Conservation (phyloP, 768 basidiomycete genomes). For the Amanita jacksonii region DNA sequence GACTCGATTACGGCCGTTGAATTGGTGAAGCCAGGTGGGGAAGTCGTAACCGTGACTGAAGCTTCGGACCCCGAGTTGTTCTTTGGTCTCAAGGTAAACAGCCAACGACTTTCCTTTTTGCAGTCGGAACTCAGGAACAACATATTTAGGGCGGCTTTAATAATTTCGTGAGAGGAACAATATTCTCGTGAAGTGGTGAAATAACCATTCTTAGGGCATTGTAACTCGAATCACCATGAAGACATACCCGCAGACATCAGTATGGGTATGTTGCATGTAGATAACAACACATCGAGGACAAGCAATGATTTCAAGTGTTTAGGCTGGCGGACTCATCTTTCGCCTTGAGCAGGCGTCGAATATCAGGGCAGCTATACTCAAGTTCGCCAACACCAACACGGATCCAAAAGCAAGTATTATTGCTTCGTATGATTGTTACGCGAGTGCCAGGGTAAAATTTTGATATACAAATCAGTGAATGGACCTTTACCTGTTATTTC, state of each 20-base stretch:
- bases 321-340: slow-evolving; percentile 31
- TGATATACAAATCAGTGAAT: too few relatives aligned
- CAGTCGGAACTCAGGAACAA: neutral
- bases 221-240: slow-evolving; percentile 50
- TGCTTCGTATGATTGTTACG: too few relatives aligned
- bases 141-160: slow-evolving; percentile 45
- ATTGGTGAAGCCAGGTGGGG: slow-evolving; percentile 48
- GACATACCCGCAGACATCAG: slow-evolving; percentile 42
- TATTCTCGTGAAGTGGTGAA: neutral
- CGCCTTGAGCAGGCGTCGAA: slow-evolving; percentile 14
- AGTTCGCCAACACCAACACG: slow-evolving; percentile 29
- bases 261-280: slow-evolving; percentile 44
- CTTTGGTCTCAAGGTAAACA: slow-evolving; percentile 29
- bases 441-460: too few relatives aligned
- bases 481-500: too few relatives aligned
- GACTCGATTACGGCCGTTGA: slow-evolving; percentile 47
- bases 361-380: slow-evolving; percentile 28
- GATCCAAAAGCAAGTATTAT: slow-evolving; percentile 38
- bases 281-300: too few relatives aligned
- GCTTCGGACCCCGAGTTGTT: slow-evolving; percentile 28
- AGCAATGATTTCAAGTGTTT: neutral
- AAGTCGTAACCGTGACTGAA: slow-evolving; percentile 26
- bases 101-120: neutral
- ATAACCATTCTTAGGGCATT: slow-evolving; percentile 32
- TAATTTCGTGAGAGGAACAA: slow-evolving; percentile 34